Base-by-base conservation (phyloP, 352 stramenopile genomes). In the Phytopythium chamaehyphon region DNA sequence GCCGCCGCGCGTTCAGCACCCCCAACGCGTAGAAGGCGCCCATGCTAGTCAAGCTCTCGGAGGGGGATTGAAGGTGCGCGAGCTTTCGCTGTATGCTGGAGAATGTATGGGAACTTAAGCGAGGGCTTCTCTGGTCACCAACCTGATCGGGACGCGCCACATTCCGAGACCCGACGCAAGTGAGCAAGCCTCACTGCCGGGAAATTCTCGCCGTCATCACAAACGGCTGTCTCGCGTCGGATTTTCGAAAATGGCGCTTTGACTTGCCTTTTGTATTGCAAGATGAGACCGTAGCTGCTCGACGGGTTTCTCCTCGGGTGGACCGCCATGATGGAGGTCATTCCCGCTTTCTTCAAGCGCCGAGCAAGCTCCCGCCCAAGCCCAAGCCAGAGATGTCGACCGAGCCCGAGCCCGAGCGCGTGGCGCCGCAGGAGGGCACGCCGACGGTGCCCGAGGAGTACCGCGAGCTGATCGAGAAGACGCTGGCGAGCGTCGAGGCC, bases 11-110 rank as follows among this genome's bases (percentile, higher is more conserved):
- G 58, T 72, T 83, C 59, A 83, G 64, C 55, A 66, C 64, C 14
- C 81, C 81, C 24, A 91, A 44, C 35, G 65, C 61, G 51, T 72
- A 84, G 61, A 89, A 78, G 33, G 59, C 64, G 42, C 70, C 53
- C 77, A 86, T 89, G 44, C 21, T 8, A 12, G 42, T 48, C 42
- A 48, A 37, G 16, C 23, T 23, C n/a, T n/a, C n/a, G n/a, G n/a
- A 9, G 28, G 28, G 28, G 28, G 26, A 50, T 50, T 50, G 44
- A 50, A 50, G 44, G 40, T n/a, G 40, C 40, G n/a, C n/a, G n/a
- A n/a, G n/a, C n/a, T n/a, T n/a, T n/a, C n/a, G n/a, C n/a, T n/a
- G n/a, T n/a, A n/a, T n/a, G n/a, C n/a, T n/a, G n/a, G n/a, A n/a
- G n/a, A n/a, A n/a, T n/a, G n/a, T n/a, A n/a, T n/a, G n/a, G n/a